Conservation (phyloP, 164 flowering plant species). For the Tetrastigma voinierianum region DNA sequence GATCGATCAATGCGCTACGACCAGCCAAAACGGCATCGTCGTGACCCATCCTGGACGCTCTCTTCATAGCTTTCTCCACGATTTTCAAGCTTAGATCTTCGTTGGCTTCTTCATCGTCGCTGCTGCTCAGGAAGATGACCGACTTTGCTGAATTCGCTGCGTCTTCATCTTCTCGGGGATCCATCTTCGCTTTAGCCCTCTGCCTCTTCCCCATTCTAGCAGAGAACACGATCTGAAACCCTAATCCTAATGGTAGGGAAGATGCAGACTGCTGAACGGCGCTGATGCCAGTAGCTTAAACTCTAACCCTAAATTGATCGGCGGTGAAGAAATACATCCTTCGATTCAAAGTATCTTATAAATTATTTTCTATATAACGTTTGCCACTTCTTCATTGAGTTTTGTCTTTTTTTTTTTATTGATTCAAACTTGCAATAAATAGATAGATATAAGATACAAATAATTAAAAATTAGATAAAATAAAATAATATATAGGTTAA, state of each 20-base stretch:
- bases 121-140: slow-evolving; percentile 20
- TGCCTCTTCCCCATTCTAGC: slow-evolving; percentile 23
- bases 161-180: slow-evolving; percentile 20
- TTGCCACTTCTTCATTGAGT: no score
- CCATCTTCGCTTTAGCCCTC: slow-evolving; percentile 22
- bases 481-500: no score
- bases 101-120: slow-evolving; percentile 63
- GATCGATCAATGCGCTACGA: neutral
- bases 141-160: slow-evolving; percentile 5
- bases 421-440: no score
- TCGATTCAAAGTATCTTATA: no score
- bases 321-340: no score
- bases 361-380: no score
- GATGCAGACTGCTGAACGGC: no score
- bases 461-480: no score
- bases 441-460: no score
- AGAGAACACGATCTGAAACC: neutral
- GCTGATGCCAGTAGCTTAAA: no score
- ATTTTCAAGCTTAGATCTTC: slow-evolving; percentile 62
- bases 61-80: slow-evolving; percentile 48
- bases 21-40: neutral
- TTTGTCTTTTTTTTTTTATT: no score
- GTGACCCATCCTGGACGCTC: slow-evolving; percentile 20
- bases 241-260: neutral
- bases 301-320: no score